A percentile compares a stretch with the other conserved stretches of the same genome.
Evolutionary conservation across 768 basidiomycete species (phyloP).

Genomic region (Pseudohyphozyma bogoriensis): DNA sequence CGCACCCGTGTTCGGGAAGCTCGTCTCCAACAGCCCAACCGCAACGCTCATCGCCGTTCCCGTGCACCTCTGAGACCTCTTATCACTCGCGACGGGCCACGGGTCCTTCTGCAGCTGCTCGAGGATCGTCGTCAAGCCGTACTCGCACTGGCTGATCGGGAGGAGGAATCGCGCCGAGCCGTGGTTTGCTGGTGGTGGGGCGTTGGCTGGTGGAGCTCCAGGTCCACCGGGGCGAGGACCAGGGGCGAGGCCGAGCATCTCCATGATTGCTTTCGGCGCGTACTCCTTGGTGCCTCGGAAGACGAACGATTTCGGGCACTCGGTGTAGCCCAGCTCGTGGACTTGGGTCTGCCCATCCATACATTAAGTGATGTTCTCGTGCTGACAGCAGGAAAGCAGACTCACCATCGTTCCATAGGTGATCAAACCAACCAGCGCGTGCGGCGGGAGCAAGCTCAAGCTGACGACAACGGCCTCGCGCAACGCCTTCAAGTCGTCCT

Average conservation of each 20-base stretch:
- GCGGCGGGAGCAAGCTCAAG: conserved; percentile 82
- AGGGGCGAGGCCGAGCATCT: conserved; percentile 84
- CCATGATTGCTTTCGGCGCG: conserved; percentile 87
- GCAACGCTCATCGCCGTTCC: conserved; percentile 91
- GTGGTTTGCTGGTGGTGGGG: conserved; percentile 25
- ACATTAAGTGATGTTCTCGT: too few relatives aligned
- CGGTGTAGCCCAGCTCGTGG: conserved; percentile 90
- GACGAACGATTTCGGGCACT: conserved; percentile 96
- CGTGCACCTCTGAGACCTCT: conserved; percentile 83
- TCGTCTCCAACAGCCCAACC: conserved; percentile 75
- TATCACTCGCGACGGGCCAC: conserved; percentile 94
- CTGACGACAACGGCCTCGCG: conserved; percentile 91
- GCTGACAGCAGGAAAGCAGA: neutral
- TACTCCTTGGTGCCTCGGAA: conserved; percentile 99
- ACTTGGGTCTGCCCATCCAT: conserved; percentile 81
- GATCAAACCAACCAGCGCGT: conserved; percentile 87
- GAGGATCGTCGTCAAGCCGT: conserved; percentile 85
- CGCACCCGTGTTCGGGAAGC: conserved; percentile 86
- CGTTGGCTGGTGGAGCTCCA: conserved; percentile 56
- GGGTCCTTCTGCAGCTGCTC: conserved; percentile 81
- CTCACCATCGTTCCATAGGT: conserved; percentile 93
- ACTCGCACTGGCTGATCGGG: conserved; percentile 85
- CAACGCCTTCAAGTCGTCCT: conserved; percentile 86
- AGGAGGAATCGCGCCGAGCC: conserved; percentile 85
- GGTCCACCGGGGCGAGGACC: conserved; percentile 56